A percentile compares a stretch with the other conserved stretches of the same genome.
Evolutionary conservation across 495 filamentous ascomycete genomes (phyloP).

Genomic region (Penicillium paxilli): DNA sequence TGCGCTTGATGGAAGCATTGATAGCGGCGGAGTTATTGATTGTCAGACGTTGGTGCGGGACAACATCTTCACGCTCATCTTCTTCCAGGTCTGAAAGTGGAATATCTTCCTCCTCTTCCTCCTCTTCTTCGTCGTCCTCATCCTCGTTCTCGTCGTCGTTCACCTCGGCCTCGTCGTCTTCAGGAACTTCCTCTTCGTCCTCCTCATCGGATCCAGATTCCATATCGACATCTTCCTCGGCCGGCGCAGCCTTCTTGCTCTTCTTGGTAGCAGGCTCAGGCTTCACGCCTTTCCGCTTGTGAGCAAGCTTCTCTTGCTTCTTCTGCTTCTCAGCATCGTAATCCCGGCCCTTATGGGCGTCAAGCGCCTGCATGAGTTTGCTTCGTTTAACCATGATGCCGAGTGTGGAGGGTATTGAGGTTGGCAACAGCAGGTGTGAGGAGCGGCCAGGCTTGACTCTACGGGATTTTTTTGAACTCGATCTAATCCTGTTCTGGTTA

Average conservation of each 20-base stretch:
- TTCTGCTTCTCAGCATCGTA: slow-evolving; percentile 67
- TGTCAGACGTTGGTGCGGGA: slow-evolving; percentile 88
- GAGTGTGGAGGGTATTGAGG: slow-evolving; percentile 8
- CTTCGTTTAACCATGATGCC: slow-evolving; percentile 61
- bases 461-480: slow-evolving; percentile 46
- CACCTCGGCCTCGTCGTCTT: slow-evolving; percentile 21
- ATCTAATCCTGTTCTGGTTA: slow-evolving; percentile 30
- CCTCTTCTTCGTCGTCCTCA: slow-evolving; percentile 41
- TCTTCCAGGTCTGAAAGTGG: slow-evolving; percentile 82
- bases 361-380: slow-evolving; percentile 65
- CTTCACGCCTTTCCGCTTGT: slow-evolving; percentile 54
- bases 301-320: slow-evolving; percentile 54
- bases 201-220: slow-evolving; percentile 23
- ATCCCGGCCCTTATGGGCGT: slow-evolving; percentile 66
- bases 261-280: slow-evolving; percentile 31
- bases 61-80: slow-evolving; percentile 79
- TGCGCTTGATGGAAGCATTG: slow-evolving; percentile 70
- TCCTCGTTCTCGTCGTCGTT: slow-evolving; percentile 35
- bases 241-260: slow-evolving; percentile 32
- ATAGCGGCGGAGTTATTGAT: slow-evolving; percentile 96
- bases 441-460: slow-evolving; percentile 19
- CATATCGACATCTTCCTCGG: slow-evolving; percentile 23
- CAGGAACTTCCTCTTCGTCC: slow-evolving; percentile 27
- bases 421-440: slow-evolving; percentile 16
- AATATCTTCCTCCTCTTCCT: slow-evolving; percentile 61